Conservation (phyloP, 2,329 filamentous ascomycete species). For the Diaporthe ampelina region DNA sequence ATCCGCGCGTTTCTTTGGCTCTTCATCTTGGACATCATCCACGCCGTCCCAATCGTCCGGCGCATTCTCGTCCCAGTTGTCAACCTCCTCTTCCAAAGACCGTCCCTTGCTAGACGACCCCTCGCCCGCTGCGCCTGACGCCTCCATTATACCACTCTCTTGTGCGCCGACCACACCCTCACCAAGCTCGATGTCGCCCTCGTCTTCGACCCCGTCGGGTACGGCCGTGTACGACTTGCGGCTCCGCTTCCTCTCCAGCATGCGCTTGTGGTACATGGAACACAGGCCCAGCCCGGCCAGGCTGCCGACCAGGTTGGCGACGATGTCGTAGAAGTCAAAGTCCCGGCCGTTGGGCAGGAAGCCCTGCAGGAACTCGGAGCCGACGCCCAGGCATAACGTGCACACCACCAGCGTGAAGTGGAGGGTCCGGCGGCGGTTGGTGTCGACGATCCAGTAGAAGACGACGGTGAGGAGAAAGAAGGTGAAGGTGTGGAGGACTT, state of each 20-base stretch:
- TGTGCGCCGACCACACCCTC: conserved; percentile 65
- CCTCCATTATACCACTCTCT: conserved; percentile 73
- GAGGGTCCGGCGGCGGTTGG: conserved; percentile 84
- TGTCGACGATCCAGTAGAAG: conserved; percentile 99
- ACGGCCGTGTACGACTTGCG: conserved; percentile 80
- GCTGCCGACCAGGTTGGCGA: conserved; percentile 89
- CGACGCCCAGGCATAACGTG: conserved; percentile 78
- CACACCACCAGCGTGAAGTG: conserved; percentile 87
- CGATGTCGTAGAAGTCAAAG: conserved; percentile 86
- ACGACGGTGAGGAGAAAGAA: conserved; percentile 90
- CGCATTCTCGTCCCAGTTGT: conserved; percentile 93
- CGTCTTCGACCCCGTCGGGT: conserved; percentile 69
- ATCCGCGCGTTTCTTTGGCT: conserved; percentile 49
- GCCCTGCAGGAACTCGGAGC: conserved; percentile 82
- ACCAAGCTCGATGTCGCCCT: conserved; percentile 81
- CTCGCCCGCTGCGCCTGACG: conserved; percentile 42
- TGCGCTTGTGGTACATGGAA: conserved; percentile 94
- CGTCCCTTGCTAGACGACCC: conserved; percentile 49
- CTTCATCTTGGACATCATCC: conserved; percentile 38
- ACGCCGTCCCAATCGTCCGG: conserved; percentile 71
- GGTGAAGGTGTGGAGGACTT: conserved; percentile 86
- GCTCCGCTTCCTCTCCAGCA: conserved; percentile 88
- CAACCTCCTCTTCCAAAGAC: conserved; percentile 83
- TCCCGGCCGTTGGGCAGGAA: conserved; percentile 80
- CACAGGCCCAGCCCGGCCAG: conserved; percentile 79